Conservation (phyloP, 257 asterid genomes). For the Plantago major region DNA sequence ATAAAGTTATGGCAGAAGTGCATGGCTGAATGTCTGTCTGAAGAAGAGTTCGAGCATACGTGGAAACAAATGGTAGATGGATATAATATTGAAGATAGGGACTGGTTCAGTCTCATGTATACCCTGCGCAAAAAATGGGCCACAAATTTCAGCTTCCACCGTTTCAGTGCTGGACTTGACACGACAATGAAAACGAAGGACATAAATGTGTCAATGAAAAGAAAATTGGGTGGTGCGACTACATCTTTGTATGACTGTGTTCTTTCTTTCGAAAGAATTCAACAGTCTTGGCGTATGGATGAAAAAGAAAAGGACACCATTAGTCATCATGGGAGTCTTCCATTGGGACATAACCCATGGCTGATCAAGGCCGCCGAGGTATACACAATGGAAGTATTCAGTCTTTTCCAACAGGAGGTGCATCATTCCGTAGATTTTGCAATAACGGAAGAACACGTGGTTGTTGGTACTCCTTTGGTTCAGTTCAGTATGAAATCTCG, state of each 20-base stretch:
- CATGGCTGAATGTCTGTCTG: neutral
- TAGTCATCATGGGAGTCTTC: neutral
- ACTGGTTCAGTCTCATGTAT: conserved; percentile 9
- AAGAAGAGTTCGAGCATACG: neutral
- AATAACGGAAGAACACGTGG: neutral
- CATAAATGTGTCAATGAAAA: conserved; percentile 3
- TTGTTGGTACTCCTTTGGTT: neutral
- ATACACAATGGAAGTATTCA: neutral
- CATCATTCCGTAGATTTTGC: neutral
- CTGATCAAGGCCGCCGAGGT: neutral
- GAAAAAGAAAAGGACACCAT: conserved; percentile 3
- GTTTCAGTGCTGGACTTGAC: conserved; percentile 6
- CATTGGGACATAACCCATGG: neutral
- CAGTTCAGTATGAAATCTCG: conserved; percentile 5
- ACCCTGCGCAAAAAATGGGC: conserved; percentile 1
- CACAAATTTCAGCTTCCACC: neutral
- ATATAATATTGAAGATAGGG: neutral
- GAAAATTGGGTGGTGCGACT: neutral
- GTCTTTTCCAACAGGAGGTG: neutral
- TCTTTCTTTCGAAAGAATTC: neutral
- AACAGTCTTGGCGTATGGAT: conserved; percentile 8
- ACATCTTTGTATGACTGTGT: conserved; percentile 4
- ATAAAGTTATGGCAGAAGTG: conserved; percentile 1
- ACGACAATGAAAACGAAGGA: conserved; percentile 7
- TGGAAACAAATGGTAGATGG: neutral